phyloP scores from a whole-genome alignment of 2,329 filamentous ascomycete species.

The Tolypocladium paradoxum region DNA sequence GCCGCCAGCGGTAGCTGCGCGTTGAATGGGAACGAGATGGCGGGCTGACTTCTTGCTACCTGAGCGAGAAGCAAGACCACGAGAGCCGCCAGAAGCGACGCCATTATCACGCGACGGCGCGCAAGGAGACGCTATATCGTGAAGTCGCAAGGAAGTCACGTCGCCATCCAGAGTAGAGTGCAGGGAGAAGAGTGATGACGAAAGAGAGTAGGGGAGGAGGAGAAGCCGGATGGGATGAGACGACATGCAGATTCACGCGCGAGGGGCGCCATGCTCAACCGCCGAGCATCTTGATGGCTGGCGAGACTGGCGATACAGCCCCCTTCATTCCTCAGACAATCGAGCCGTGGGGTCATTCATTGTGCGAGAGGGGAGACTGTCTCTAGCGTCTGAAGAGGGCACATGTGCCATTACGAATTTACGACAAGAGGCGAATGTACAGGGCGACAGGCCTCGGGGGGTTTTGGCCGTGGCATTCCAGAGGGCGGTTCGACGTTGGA shows the following conservation, averaged over 20 bases:
- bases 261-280: conserved; percentile 11
- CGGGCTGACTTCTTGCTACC: conserved; percentile 27
- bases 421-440: conserved; percentile 20
- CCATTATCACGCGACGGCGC: conserved; percentile 17
- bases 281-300: conserved; percentile 18
- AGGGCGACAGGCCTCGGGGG: background rate
- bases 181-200: conserved; percentile 2
- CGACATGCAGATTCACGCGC: conserved; percentile 4
- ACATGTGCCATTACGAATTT: conserved; percentile 18
- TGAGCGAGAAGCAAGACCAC: conserved; percentile 16
- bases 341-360: conserved; percentile 13
- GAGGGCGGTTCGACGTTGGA: conserved; percentile 1
- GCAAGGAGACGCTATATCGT: conserved; percentile 10
- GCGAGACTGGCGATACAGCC: conserved; percentile 15
- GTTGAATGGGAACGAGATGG: conserved; percentile 62
- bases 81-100: conserved; percentile 14
- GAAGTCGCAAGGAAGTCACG: conserved; percentile 6
- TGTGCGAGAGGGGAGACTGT: conserved; percentile 10
- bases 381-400: conserved; percentile 1
- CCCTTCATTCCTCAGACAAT: conserved; percentile 27
- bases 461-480: conserved; percentile 8
- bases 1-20: conserved; percentile 75
- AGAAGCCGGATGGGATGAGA: conserved; percentile 2
- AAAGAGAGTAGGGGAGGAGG: conserved; percentile 7
- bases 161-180: conserved; percentile 6